phyloP scores from a whole-genome alignment of 345 rosid species.

The Acer yangbiense region DNA sequence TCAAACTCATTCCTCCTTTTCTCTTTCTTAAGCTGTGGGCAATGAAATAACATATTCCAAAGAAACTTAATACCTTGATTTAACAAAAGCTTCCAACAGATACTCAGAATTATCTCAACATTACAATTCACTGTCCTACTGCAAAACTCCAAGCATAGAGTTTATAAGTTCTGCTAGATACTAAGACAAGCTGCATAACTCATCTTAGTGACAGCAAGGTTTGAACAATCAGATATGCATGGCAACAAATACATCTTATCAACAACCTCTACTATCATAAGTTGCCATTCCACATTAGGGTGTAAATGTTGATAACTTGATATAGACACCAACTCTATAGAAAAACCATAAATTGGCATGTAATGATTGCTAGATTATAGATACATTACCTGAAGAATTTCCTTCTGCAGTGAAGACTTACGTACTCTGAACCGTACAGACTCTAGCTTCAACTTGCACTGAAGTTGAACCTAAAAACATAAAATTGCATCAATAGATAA shows the following conservation, averaged over 20 bases:
- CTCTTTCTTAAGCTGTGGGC: constrained; percentile 76
- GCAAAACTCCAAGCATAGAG: not conserved
- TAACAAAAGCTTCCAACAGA: constrained; percentile 13
- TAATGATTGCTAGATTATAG: not conserved
- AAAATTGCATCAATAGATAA: constrained; percentile 6
- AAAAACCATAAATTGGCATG: constrained; percentile 3
- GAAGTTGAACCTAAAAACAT: constrained; percentile 73
- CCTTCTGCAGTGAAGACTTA: constrained; percentile 73
- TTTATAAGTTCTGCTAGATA: not conserved
- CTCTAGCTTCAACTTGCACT: constrained; percentile 85
- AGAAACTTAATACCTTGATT: not conserved
- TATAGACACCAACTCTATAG: not conserved
- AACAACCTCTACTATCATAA: not conserved
- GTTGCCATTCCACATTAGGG: not conserved
- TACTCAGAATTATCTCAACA: not conserved
- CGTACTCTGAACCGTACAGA: constrained; percentile 74
- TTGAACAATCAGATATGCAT: not conserved
- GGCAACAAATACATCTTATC: not conserved
- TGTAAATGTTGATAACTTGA: not conserved
- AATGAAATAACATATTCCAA: constrained; percentile 16
- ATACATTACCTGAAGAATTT: constrained; percentile 73
- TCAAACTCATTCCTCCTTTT: constrained; percentile 63
- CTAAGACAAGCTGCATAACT: not conserved
- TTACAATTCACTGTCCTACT: not conserved
- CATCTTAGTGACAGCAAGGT: not conserved